Evolutionary conservation across 768 basidiomycete species (phyloP).

Genomic region (Rhodotorula graminis): DNA sequence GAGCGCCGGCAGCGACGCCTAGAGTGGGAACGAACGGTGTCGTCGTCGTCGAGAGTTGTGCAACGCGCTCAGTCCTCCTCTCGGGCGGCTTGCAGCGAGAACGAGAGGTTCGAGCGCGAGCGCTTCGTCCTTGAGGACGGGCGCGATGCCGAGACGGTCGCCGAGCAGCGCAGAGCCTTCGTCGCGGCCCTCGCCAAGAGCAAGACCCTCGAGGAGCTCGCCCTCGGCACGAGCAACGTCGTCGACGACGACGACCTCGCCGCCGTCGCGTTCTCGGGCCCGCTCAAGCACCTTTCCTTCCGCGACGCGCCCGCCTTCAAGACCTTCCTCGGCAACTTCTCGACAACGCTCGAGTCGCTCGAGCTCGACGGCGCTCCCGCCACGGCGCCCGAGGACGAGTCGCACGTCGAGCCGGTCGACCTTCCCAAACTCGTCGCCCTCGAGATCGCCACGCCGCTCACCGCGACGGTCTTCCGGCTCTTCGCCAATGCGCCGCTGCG

Average conservation of each 20-base stretch:
- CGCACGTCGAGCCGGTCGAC: background rate
- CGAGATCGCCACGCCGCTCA: background rate
- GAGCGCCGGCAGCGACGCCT: too few species aligned
- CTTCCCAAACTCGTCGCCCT: constrained; percentile 4
- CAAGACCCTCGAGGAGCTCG: constrained; percentile 7
- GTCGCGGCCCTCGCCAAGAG: background rate
- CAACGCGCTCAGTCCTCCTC: background rate
- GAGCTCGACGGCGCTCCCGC: constrained; percentile 4
- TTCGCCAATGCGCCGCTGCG: background rate
- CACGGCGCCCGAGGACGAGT: background rate
- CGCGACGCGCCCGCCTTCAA: background rate
- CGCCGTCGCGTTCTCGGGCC: background rate
- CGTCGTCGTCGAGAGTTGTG: too few species aligned
- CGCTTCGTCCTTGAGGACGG: too few species aligned
- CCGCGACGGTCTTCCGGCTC: background rate
- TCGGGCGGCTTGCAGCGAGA: too few species aligned
- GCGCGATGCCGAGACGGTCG: background rate
- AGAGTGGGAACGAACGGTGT: too few species aligned
- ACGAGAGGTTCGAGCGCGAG: too few species aligned
- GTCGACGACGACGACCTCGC: constrained; percentile 5
- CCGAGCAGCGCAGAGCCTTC: background rate
- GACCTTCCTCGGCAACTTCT: constrained; percentile 7
- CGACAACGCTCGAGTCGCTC: background rate
- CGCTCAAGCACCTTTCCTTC: constrained; percentile 16
- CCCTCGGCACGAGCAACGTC: background rate